Percentiles rank a stretch among this genome's conserved stretches.
Evolutionary conservation across 345 rosid species (phyloP).

Genomic region (Noccaea bulbosa): DNA sequence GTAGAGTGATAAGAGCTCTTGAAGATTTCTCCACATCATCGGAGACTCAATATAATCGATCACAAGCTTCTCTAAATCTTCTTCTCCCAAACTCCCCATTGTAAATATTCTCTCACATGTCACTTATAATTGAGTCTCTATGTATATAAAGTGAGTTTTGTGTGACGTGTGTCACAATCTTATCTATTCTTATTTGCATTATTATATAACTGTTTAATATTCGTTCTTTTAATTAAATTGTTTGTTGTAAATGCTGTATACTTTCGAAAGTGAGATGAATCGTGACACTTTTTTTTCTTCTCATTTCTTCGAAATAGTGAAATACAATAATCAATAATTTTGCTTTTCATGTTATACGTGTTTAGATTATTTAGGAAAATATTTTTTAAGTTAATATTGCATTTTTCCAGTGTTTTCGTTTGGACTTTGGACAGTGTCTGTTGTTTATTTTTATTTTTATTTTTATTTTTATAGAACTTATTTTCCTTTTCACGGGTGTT

Average conservation of each 20-base stretch:
- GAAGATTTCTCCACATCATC: slow-evolving; percentile 24
- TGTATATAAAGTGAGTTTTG: slow-evolving; percentile 1
- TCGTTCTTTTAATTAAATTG: too few relatives aligned
- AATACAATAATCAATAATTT: not conserved
- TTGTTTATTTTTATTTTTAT: too few relatives aligned
- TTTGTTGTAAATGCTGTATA: too few relatives aligned
- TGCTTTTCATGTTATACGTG: slow-evolving; percentile 14
- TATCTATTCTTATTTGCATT: slow-evolving; percentile 26
- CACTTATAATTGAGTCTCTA: not conserved
- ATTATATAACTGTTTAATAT: not conserved
- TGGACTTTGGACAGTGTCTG: too few relatives aligned
- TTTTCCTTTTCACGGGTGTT: too few relatives aligned
- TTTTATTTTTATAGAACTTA: too few relatives aligned
- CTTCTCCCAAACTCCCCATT: slow-evolving; percentile 57
- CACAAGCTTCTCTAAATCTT: slow-evolving; percentile 54
- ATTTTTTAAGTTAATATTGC: too few relatives aligned
- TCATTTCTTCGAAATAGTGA: not conserved
- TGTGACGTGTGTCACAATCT: slow-evolving; percentile 10
- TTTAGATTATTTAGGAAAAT: too few relatives aligned
- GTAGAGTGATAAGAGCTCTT: slow-evolving; percentile 33
- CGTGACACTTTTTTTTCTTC: not conserved
- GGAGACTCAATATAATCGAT: slow-evolving; percentile 47
- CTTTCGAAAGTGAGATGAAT: too few relatives aligned
- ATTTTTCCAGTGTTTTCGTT: too few relatives aligned
- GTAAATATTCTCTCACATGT: not conserved